Evolutionary conservation across 352 stramenopile genomes (phyloP), one percentile per base, ranked within the genome.

Genomic region (Globisporangium nunn): DNA sequence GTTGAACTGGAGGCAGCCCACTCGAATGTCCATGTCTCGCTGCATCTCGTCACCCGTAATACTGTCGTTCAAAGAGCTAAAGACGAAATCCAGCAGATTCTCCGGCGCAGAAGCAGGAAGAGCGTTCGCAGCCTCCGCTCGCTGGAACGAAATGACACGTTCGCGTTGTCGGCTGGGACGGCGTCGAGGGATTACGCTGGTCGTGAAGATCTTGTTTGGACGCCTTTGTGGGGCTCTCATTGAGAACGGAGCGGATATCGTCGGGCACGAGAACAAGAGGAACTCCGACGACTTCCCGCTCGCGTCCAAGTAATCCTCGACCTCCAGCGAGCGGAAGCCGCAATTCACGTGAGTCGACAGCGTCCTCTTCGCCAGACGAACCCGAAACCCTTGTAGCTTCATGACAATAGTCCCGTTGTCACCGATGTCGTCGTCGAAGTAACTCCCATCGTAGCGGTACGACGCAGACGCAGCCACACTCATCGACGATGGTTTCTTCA

Each of bases 351-450:
- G 78, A 2, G 80, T 85, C 4, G 85, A 93, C 43, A 93, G 60
- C 1, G 85, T 93, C 54, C 87, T 87, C 70, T 93, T 88, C 3
- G 74, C 82, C 23, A 91, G 61, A 37, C 85, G 83, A 23, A 92
- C 58, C 48, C 83, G 78, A 62, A 95, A 91, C 1, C 83, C 85
- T 73, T 93, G 81, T 8, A 95, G 41, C 47, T 88, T 91, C 45
- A 91, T 51, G 49, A 91, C 57, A 45, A 95, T 70, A 0, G 78
- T 86, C 10, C 85, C 80, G 50, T 78, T 86, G 47, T 91, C 74
- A 18, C 56, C 50, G 33, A 66, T 54, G 18, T 88, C 84, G 10
- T 90, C 84, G 44, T 82, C 71, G 49, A 78, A 75, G 58, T 75
- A 75, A 52, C 57, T 67, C 12, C 75, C 73, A 40, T 92, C 81